A percentile compares a stretch with the other conserved stretches of the same genome.
Conservation (phyloP, 2,329 filamentous ascomycete species). For the Penicillium sp. region DNA sequence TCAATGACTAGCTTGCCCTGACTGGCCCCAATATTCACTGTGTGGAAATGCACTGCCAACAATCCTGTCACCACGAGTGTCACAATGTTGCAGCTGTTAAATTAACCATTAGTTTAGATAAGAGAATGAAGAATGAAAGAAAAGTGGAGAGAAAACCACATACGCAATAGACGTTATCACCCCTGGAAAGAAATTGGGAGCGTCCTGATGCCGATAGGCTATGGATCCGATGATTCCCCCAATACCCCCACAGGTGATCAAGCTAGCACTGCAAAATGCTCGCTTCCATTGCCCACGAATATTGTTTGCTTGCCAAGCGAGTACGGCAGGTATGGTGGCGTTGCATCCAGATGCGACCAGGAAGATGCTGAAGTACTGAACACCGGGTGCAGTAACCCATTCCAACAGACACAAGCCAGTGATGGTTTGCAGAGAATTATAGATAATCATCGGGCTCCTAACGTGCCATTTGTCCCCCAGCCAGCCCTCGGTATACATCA, state of each 20-base stretch:
- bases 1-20: neutral
- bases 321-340: conserved; percentile 73
- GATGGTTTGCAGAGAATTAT: conserved; percentile 69
- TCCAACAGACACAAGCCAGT: conserved; percentile 76
- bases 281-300: conserved; percentile 23
- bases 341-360: conserved; percentile 74
- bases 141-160: neutral
- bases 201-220: conserved; percentile 4
- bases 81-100: neutral
- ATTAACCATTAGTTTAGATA: no score
- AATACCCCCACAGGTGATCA: conserved; percentile 14
- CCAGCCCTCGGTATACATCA: conserved; percentile 66
- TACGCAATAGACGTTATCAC: neutral
- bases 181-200: conserved; percentile 5
- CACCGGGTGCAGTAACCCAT: conserved; percentile 60
- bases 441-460: conserved; percentile 68
- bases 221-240: conserved; percentile 16
- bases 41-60: neutral
- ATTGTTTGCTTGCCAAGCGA: conserved; percentile 49
- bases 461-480: conserved; percentile 68
- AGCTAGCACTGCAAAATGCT: conserved; percentile 20
- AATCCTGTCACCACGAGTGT: neutral
- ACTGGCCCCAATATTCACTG: neutral
- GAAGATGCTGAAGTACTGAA: conserved; percentile 77
- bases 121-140: no score